Conservation (phyloP, 441 rosid genomes). For the Gossypium aridum region DNA sequence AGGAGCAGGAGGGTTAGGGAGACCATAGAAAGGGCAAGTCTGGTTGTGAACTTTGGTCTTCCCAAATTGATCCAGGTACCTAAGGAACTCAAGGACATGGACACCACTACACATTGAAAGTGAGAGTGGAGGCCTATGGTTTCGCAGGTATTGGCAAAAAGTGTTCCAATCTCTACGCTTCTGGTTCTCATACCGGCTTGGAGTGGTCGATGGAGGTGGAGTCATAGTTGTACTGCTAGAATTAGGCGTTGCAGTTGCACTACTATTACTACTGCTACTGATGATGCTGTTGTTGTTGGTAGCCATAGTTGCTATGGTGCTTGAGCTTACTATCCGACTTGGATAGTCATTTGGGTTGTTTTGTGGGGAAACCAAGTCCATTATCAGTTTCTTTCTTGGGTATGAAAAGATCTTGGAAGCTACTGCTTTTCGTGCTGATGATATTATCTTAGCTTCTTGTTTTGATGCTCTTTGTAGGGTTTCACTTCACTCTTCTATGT, state of each 20-base stretch:
- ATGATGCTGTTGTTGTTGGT: constrained; percentile 1
- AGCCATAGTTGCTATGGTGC: neutral
- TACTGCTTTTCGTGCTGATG: neutral
- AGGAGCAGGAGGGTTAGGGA: constrained; percentile 75
- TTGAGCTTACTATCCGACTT: neutral
- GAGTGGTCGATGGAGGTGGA: constrained; percentile 22
- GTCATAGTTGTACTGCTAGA: constrained; percentile 4
- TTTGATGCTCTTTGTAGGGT: constrained; percentile 1
- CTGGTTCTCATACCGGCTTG: constrained; percentile 79
- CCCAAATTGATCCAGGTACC: constrained; percentile 82
- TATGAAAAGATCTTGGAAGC: neutral
- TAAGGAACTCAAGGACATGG: constrained; percentile 71
- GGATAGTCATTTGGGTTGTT: constrained; percentile 25
- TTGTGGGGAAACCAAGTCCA: constrained; percentile 48
- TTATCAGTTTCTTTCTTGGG: constrained; percentile 3
- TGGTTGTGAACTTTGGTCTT: constrained; percentile 82
- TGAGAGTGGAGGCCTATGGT: constrained; percentile 69
- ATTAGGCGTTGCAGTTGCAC: neutral
- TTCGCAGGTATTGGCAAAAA: constrained; percentile 73
- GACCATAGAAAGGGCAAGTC: constrained; percentile 67
- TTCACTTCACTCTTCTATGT: neutral
- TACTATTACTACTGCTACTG: neutral
- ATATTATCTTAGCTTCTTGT: neutral
- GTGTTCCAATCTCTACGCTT: constrained; percentile 92
- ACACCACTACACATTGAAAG: constrained; percentile 68